These are phyloP conservation scores for Ocimum tenuiflorum DNA, from an alignment of 257 asterid species.

Conservation along the genomic window DNA sequence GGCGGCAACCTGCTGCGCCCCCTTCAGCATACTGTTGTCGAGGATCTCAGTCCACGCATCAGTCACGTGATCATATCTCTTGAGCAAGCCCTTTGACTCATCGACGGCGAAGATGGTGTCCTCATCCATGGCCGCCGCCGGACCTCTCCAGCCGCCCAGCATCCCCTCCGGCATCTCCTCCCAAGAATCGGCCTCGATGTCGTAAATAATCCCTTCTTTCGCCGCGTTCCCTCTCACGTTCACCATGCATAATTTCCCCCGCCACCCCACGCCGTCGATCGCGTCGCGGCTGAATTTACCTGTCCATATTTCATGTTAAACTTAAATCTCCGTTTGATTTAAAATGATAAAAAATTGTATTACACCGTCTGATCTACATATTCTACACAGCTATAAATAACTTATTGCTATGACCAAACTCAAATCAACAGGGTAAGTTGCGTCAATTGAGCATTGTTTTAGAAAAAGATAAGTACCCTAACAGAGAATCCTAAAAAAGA, in stretches of 20 bases:
- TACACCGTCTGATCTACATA: no score
- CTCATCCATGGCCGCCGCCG: conserved; percentile 72
- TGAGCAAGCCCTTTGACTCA: conserved; percentile 52
- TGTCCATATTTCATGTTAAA: neutral
- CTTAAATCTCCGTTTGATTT: no score
- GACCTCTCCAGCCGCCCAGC: conserved; percentile 76
- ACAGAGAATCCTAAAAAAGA: no score
- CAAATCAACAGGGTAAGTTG: no score
- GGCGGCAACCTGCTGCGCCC: conserved; percentile 53
- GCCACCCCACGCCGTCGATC: conserved; percentile 76
- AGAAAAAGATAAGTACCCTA: no score
- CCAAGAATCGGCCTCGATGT: conserved; percentile 42
- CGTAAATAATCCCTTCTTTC: conserved; percentile 59
- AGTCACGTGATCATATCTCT: conserved; percentile 33
- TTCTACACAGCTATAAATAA: no score
- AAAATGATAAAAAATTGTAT: no score
- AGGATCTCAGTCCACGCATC: conserved; percentile 52
- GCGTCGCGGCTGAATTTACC: conserved; percentile 71
- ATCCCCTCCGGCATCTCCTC: conserved; percentile 79
- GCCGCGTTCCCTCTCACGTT: conserved; percentile 64
- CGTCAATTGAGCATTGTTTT: no score
- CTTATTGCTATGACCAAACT: no score
- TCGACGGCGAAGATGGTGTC: conserved; percentile 58
- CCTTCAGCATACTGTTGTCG: conserved; percentile 33
- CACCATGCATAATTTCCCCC: conserved; percentile 78